Evolutionary conservation across 352 stramenopile genomes (phyloP).

Genomic region (Globisporangium iwayamae): DNA sequence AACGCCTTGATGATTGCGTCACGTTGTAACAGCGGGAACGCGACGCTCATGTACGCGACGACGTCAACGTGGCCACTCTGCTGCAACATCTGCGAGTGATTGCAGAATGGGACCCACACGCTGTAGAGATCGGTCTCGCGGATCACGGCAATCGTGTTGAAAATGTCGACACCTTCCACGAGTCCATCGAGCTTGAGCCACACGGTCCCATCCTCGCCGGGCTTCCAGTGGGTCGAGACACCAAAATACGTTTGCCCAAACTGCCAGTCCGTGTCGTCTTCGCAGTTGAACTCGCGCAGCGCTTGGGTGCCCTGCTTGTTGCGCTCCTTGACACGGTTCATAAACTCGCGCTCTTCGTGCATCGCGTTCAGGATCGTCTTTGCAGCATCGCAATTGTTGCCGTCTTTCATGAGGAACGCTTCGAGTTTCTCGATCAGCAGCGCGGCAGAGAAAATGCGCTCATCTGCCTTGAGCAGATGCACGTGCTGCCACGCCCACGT

Average conservation of each 20-base stretch:
- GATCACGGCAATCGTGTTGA: conserved; percentile 81
- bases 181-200: conserved; percentile 82
- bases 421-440: conserved; percentile 71
- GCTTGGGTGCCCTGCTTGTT: conserved; percentile 40
- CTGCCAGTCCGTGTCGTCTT: conserved; percentile 64
- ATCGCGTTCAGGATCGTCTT: conserved; percentile 40
- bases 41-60: conserved; percentile 62
- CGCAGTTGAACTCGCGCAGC: conserved; percentile 67
- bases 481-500: conserved; percentile 75
- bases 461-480: conserved; percentile 55
- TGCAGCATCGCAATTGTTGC: conserved; percentile 14
- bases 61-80: conserved; percentile 51
- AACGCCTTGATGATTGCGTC: conserved; percentile 68
- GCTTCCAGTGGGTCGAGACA: conserved; percentile 79
- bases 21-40: conserved; percentile 67
- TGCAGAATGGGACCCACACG: conserved; percentile 75
- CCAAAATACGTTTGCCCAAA: conserved; percentile 76
- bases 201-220: conserved; percentile 60
- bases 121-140: conserved; percentile 76
- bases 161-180: conserved; percentile 76
- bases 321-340: conserved; percentile 56
- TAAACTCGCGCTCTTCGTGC: conserved; percentile 43
- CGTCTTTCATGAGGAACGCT: conserved; percentile 35
- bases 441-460: conserved; percentile 70
- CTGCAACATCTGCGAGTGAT: conserved; percentile 56